Conservation (phyloP, 192 early-diverging fungal genomes). For the Podila epigama region DNA sequence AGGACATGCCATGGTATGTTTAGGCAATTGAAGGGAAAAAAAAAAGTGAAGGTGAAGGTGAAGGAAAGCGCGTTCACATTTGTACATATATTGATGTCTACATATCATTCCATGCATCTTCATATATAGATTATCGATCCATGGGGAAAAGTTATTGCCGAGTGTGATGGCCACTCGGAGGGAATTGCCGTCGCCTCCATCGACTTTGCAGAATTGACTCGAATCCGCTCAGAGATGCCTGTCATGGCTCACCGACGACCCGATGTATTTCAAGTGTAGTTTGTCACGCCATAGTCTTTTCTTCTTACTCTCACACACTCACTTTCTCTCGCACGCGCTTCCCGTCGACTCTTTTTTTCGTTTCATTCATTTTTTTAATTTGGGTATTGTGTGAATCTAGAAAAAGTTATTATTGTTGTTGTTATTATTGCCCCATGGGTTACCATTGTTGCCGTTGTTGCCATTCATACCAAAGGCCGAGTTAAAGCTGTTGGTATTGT, state of each 20-base stretch:
- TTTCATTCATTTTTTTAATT: slow-evolving; percentile 5
- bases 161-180: slow-evolving; percentile 61
- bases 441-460: slow-evolving; percentile 16
- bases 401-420: slow-evolving; percentile 29
- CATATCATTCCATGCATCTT: neutral
- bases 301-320: too few species aligned
- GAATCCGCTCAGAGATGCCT: slow-evolving; percentile 76
- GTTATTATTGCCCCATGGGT: slow-evolving; percentile 25
- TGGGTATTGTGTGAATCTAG: neutral
- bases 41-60: neutral
- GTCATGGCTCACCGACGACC: slow-evolving; percentile 72
- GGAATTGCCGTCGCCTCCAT: slow-evolving; percentile 73
- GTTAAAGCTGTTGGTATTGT: slow-evolving; percentile 14
- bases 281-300: too few species aligned
- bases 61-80: neutral
- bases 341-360: too few species aligned
- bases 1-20: slow-evolving; percentile 77
- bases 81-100: neutral
- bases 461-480: slow-evolving; percentile 33
- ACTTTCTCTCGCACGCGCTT: too few species aligned
- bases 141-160: slow-evolving; percentile 79
- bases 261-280: slow-evolving; percentile 70
- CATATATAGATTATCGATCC: slow-evolving; percentile 75
- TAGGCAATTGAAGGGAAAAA: neutral
- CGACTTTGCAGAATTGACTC: slow-evolving; percentile 66